phyloP scores from a whole-genome alignment of 352 stramenopile genomes.

The Globisporangium mamillatum region DNA sequence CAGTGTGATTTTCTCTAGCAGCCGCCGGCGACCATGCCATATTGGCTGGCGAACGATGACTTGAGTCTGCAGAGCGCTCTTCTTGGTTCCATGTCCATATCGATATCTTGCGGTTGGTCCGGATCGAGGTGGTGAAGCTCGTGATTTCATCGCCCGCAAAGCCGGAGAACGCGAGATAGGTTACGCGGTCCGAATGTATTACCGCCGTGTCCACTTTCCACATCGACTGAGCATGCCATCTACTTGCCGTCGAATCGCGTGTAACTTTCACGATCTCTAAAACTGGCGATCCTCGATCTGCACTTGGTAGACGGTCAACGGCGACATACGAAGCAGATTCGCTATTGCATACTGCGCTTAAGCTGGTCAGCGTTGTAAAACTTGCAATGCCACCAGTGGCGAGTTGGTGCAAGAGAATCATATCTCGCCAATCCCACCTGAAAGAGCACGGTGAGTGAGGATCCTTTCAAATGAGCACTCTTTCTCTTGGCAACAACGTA shows the following conservation, averaged over 20 bases:
- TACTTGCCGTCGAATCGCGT: neutral
- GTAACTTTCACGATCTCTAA: conserved; percentile 15
- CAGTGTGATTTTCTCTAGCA: neutral
- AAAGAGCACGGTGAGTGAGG: neutral
- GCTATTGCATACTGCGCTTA: neutral
- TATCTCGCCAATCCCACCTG: conserved; percentile 41
- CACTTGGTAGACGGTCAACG: neutral
- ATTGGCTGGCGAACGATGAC: neutral
- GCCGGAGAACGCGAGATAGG: neutral
- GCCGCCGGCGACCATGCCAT: neutral
- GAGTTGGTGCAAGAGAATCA: conserved; percentile 23
- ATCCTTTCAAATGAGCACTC: neutral
- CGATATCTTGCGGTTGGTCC: conserved; percentile 4
- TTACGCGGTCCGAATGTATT: neutral
- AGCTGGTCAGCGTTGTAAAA: conserved; percentile 18
- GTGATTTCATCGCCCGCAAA: neutral
- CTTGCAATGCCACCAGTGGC: conserved; percentile 16
- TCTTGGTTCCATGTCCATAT: conserved; percentile 10
- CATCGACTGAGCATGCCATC: neutral
- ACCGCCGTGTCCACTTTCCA: neutral
- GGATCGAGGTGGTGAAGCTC: conserved; percentile 7
- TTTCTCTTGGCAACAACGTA: conserved; percentile 10
- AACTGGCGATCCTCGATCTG: neutral
- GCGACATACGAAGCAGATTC: neutral
- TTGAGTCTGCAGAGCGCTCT: neutral